Percentiles rank a stretch among this genome's conserved stretches.
These are phyloP conservation scores for Spencermartinsiella europaea DNA, from an alignment of 805 yeast genomes.

Conservation along the genomic window DNA sequence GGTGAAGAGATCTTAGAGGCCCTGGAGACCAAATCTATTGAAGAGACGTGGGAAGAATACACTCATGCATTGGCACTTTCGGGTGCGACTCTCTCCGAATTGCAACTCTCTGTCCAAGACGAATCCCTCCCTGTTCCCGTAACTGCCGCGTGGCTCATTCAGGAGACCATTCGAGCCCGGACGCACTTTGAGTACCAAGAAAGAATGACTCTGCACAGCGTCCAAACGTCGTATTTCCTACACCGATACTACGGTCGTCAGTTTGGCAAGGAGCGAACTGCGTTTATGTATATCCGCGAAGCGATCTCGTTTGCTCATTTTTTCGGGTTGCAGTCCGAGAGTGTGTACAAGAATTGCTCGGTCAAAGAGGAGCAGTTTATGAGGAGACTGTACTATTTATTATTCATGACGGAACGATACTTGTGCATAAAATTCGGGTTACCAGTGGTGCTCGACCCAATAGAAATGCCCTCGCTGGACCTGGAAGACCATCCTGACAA, in stretches of 20 bases:
- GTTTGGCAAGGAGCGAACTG: constrained; percentile 7
- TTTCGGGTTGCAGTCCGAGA: constrained; percentile 9
- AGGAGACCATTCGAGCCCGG: constrained; percentile 10
- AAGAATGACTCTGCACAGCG: constrained; percentile 6
- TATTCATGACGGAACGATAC: constrained; percentile 16
- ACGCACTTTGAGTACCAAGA: constrained; percentile 6
- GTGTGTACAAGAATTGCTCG: constrained; percentile 1
- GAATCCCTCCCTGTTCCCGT: constrained; percentile 1
- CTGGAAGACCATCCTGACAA: constrained; percentile 5
- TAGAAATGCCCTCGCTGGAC: constrained; percentile 10
- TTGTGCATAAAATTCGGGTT: constrained; percentile 12
- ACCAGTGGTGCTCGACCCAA: constrained; percentile 11
- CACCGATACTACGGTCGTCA: constrained; percentile 12
- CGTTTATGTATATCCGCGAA: constrained; percentile 13
- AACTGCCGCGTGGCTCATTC: constrained; percentile 4
- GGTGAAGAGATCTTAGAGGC: constrained; percentile 4
- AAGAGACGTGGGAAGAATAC: constrained; percentile 4
- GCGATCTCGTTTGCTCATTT: constrained; percentile 14
- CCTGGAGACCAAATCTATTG: constrained; percentile 6
- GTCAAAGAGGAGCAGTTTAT: constrained; percentile 13
- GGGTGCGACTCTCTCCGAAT: constrained; percentile 13
- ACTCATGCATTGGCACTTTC: constrained; percentile 9
- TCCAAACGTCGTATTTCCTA: constrained; percentile 13
- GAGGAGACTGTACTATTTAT: constrained; percentile 10
- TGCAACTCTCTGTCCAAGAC: constrained; percentile 8